These are phyloP conservation scores for Mrakia hoshinonis DNA, from an alignment of 768 basidiomycete species.

Conservation along the genomic window DNA sequence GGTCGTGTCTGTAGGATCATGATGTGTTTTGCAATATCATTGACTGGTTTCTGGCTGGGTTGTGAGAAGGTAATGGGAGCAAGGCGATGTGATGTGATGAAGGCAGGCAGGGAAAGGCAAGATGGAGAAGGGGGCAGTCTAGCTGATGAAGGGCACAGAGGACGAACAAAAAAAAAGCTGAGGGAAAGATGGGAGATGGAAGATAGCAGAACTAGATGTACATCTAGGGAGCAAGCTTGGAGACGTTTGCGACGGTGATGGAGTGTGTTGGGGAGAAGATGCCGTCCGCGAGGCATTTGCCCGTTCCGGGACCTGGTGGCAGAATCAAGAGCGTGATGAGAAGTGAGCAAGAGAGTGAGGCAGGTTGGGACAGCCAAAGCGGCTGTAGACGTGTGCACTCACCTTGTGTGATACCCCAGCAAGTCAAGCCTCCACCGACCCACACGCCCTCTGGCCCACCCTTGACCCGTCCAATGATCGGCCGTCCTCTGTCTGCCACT, in stretches of 20 bases:
- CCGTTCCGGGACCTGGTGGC: slow-evolving; percentile 66
- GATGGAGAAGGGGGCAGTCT: no score
- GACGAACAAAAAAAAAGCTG: no score
- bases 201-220: no score
- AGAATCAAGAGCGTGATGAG: neutral
- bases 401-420: slow-evolving; percentile 49
- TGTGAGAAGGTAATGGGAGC: no score
- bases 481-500: slow-evolving; percentile 53
- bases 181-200: no score
- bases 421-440: slow-evolving; percentile 69
- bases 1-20: no score
- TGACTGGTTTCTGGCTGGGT: no score
- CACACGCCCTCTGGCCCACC: slow-evolving; percentile 55
- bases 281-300: slow-evolving; percentile 59
- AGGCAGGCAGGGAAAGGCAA: no score
- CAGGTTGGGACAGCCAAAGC: slow-evolving; percentile 12
- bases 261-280: slow-evolving; percentile 54
- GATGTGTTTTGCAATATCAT: no score
- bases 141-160: no score
- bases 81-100: no score
- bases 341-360: neutral
- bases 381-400: slow-evolving; percentile 6
- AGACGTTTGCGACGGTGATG: slow-evolving; percentile 51
- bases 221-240: slow-evolving; percentile 46
- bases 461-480: slow-evolving; percentile 60